Base-by-base conservation (phyloP, 2,329 filamentous ascomycete genomes). In the Sporothrix brunneoviolacea region DNA sequence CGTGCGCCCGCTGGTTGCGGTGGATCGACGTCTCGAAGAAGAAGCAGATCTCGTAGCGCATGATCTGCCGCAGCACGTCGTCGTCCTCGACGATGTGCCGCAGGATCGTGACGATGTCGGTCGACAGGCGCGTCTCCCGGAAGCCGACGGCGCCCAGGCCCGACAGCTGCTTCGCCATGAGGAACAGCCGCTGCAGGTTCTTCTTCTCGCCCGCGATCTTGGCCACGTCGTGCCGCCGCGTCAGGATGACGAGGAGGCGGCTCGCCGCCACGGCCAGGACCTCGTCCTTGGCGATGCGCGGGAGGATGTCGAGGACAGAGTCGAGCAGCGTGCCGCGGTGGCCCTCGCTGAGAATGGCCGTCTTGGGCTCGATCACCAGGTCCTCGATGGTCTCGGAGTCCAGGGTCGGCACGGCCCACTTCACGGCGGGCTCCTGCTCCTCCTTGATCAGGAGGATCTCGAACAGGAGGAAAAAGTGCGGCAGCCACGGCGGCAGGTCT, bases 71-170 rank as follows among this genome's bases (percentile, higher is more conserved):
- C 54, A 97, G 78, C 2, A 86, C 93, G 16, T 90, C 84, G 44
- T 95, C 89, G 61, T 98, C 94, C 67, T 98, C 93, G 48, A 97
- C 81, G 57, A 98, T 84, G 62, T 98, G 93, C 36, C 94, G 84
- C 38, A 98, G 72, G 47, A 96, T 84, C 12, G 91, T 79, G 77
- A 97, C 84, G 60, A 95, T 85, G 51, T 85, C 78, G 19, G 73
- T 66, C 3, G 73, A 71, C 35, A 80, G 68, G 48, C 71, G 72
- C 2, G 70, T 73, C 36, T 76, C 73, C 54, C 70, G 75, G 9
- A 98, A 77, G 49, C 84, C 84, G 49, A 86, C 80, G 27, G 89
- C 87, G 7, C 87, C 86, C 27, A 83, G 78, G 22, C 86, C 87
- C 18, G 88, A 84, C 53, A 97, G 79, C 65, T 97, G 91, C 65